These are phyloP conservation scores for Myxozyma lipomycoides DNA, from an alignment of 805 yeast species.

Conservation along the genomic window DNA sequence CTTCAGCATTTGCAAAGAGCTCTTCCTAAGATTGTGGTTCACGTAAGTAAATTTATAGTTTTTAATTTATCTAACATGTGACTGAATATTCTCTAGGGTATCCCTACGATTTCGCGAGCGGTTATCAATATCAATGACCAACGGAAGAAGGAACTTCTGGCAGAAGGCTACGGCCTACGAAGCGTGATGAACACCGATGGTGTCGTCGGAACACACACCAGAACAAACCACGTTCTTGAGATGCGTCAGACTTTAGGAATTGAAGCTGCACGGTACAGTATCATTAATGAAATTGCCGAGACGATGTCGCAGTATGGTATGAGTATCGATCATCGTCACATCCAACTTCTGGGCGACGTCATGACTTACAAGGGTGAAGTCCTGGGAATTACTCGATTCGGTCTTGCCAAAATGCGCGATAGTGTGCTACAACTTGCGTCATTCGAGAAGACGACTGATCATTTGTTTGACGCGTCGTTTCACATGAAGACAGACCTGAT, in stretches of 20 bases:
- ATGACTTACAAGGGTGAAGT: constrained; percentile 99
- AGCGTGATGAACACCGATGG: constrained; percentile 98
- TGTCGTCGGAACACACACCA: constrained; percentile 79
- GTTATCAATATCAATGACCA: constrained; percentile 90
- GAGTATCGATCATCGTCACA: constrained; percentile 99
- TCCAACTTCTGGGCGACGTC: constrained; percentile 93
- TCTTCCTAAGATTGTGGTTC: constrained; percentile 82
- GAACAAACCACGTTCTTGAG: constrained; percentile 89
- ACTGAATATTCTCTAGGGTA: constrained; percentile 55
- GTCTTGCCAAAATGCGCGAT: constrained; percentile 97
- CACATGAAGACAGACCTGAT: constrained; percentile 93
- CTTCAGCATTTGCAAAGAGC: constrained; percentile 86
- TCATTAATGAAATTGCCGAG: constrained; percentile 89
- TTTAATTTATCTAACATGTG: no score
- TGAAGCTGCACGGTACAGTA: constrained; percentile 94
- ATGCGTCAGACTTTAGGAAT: constrained; percentile 87
- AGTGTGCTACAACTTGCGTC: constrained; percentile 95
- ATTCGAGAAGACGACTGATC: constrained; percentile 97
- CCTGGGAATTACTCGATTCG: constrained; percentile 95
- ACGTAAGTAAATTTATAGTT: constrained; percentile 33
- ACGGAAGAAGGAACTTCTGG: constrained; percentile 77
- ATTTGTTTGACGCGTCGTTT: constrained; percentile 95
- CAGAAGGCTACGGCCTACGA: constrained; percentile 95
- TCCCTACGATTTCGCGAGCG: constrained; percentile 88
- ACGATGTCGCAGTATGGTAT: constrained; percentile 99